Percentiles rank a stretch among this genome's conserved stretches.
Evolutionary conservation across 2,329 filamentous ascomycete species (phyloP).

Genomic region (Exutisphaerella laricina): DNA sequence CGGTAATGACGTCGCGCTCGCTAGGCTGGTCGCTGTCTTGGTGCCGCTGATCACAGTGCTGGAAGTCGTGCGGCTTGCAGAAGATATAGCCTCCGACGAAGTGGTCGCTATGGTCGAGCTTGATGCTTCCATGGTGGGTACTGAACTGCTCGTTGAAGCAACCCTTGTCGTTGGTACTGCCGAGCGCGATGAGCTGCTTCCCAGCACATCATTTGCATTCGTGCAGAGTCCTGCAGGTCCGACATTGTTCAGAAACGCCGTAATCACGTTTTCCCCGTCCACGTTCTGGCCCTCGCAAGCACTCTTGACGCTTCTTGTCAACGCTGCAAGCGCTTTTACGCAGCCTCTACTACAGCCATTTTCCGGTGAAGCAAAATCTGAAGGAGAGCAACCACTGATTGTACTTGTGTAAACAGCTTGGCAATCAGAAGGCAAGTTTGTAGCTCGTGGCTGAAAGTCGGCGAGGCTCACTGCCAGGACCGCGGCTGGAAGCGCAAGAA

Average conservation of each 20-base stretch:
- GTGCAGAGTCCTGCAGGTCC: slow-evolving; percentile 38
- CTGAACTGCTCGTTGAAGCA: slow-evolving; percentile 3
- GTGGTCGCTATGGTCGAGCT: slow-evolving; percentile 3
- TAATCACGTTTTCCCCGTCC: slow-evolving; percentile 38
- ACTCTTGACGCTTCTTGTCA: slow-evolving; percentile 32
- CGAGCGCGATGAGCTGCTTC: slow-evolving; percentile 11
- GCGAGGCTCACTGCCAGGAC: slow-evolving; percentile 38
- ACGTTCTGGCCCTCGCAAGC: slow-evolving; percentile 35
- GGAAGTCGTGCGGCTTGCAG: slow-evolving; percentile 5
- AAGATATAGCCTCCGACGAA: slow-evolving; percentile 3
- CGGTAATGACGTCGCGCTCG: slow-evolving; percentile 7
- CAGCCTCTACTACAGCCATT: slow-evolving; percentile 38
- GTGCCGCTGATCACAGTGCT: slow-evolving; percentile 11
- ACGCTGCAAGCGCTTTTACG: slow-evolving; percentile 36
- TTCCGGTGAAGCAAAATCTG: slow-evolving; percentile 39
- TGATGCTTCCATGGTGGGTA: slow-evolving; percentile 8
- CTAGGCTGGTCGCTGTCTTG: slow-evolving; percentile 16
- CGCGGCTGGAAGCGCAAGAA: slow-evolving; percentile 25
- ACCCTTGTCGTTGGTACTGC: neutral
- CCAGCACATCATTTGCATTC: slow-evolving; percentile 25
- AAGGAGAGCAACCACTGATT: slow-evolving; percentile 37
- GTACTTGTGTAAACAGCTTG: slow-evolving; percentile 36
- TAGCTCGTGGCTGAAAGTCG: slow-evolving; percentile 41
- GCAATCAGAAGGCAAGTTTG: slow-evolving; percentile 37
- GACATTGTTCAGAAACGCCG: slow-evolving; percentile 38